These are phyloP conservation scores for Ambrosiella cleistominuta DNA, from an alignment of 2,329 filamentous ascomycete genomes.

Conservation along the genomic window DNA sequence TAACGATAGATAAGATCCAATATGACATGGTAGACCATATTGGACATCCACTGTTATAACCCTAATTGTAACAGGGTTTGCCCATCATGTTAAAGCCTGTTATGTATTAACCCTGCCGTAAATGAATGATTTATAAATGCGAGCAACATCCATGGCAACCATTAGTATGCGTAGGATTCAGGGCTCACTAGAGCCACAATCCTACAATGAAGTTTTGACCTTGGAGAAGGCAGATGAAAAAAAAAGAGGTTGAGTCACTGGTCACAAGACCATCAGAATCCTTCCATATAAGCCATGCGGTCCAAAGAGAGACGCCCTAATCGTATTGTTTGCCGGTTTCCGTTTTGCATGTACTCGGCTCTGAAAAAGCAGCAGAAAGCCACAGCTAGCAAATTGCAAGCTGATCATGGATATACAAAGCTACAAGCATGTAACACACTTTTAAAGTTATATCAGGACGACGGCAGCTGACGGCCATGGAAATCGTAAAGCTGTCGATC, in stretches of 20 bases:
- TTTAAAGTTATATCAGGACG: background rate
- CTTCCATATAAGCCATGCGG: no score
- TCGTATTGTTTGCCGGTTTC: no score
- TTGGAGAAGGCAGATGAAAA: background rate
- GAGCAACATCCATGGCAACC: no score
- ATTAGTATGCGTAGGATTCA: background rate
- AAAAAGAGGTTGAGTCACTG: background rate
- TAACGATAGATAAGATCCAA: background rate
- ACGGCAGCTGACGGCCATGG: background rate
- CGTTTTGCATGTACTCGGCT: no score
- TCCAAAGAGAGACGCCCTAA: no score
- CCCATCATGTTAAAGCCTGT: background rate
- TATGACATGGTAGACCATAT: background rate
- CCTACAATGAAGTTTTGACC: background rate
- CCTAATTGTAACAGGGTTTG: background rate
- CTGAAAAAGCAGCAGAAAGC: no score
- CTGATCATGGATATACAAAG: no score
- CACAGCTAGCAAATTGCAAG: no score
- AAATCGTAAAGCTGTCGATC: background rate
- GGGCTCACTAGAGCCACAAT: background rate
- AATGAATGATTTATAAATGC: no score
- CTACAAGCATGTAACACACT: background rate
- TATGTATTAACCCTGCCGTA: background rate
- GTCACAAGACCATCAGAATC: no score
- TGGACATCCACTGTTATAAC: background rate